A percentile compares a stretch with the other conserved stretches of the same genome.
Conservation (phyloP, 1,284 basidiomycete genomes). For the Pisolithus thermaeus region DNA sequence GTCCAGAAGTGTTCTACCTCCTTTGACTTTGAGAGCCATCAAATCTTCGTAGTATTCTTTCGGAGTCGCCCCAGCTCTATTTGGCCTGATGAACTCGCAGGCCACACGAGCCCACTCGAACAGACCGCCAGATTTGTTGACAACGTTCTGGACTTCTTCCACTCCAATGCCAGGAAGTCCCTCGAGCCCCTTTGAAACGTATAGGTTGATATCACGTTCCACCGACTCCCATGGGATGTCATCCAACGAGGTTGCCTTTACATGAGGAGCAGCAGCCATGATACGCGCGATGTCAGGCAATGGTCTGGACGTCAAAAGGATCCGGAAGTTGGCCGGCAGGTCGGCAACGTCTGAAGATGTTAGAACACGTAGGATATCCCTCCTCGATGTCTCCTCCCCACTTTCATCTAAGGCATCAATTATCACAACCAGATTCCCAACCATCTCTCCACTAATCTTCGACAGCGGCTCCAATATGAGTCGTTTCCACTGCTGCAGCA, state of each 20-base stretch:
- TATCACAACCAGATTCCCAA: not conserved
- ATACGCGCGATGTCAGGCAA: not conserved
- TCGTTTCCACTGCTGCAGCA: not conserved
- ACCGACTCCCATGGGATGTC: too few species aligned
- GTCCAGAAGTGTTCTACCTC: not conserved
- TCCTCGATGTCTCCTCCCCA: not conserved
- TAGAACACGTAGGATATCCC: not conserved
- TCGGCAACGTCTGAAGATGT: not conserved
- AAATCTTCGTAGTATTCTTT: not conserved
- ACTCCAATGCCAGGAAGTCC: not conserved
- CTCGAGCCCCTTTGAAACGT: not conserved
- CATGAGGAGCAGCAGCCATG: not conserved
- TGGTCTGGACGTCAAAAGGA: not conserved
- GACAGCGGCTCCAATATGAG: not conserved
- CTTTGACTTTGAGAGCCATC: not conserved
- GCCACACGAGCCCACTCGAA: constrained; percentile 6
- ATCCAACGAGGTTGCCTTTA: not conserved
- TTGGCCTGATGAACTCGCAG: too few species aligned
- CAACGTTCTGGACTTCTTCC: not conserved
- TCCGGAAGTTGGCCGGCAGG: not conserved
- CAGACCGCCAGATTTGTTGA: constrained; percentile 2
- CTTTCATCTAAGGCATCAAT: too few species aligned
- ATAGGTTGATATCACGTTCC: not conserved
- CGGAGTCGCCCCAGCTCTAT: not conserved
- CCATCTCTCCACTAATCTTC: not conserved